A percentile compares a stretch with the other conserved stretches of the same genome.
phyloP scores from a whole-genome alignment of 2,329 filamentous ascomycete species.

The Fusarium coffeatum region DNA sequence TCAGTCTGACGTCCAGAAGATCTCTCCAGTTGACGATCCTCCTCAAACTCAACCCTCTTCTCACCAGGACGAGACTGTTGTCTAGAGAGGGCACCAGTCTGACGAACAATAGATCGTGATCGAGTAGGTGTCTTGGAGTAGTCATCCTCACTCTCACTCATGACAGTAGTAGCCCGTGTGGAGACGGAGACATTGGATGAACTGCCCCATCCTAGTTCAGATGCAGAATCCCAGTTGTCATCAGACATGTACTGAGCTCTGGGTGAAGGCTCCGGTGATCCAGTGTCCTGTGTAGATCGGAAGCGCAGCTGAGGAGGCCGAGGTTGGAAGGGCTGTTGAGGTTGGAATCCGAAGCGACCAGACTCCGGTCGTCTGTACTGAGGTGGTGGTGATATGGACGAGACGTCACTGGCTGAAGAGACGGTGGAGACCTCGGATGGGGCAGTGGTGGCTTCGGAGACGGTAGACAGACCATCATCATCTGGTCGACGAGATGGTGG shows the following conservation, averaged over 20 bases:
- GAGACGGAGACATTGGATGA: conserved; percentile 41
- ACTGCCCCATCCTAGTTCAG: conserved; percentile 39
- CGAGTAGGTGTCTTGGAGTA: conserved; percentile 38
- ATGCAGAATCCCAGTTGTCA: conserved; percentile 44
- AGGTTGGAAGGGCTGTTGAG: background rate
- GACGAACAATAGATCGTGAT: conserved; percentile 37
- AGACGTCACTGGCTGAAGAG: conserved; percentile 11
- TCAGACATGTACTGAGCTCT: conserved; percentile 41
- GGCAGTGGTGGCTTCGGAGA: conserved; percentile 40
- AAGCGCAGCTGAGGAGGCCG: conserved; percentile 43
- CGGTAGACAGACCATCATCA: conserved; percentile 42
- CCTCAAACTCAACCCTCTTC: conserved; percentile 30
- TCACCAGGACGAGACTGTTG: conserved; percentile 37
- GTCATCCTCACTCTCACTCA: conserved; percentile 41
- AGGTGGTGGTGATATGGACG: conserved; percentile 20
- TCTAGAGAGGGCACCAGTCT: conserved; percentile 17
- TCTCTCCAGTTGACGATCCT: conserved; percentile 32
- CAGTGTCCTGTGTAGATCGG: conserved; percentile 36
- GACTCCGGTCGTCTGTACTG: conserved; percentile 18
- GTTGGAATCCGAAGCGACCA: conserved; percentile 36
- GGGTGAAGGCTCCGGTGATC: conserved; percentile 40
- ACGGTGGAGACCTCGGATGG: conserved; percentile 15
- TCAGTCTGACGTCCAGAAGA: conserved; percentile 24
- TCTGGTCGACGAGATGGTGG: conserved; percentile 35
- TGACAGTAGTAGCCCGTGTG: conserved; percentile 41